Conservation (phyloP, 495 filamentous ascomycete species). For the Penicillium turbatum region DNA sequence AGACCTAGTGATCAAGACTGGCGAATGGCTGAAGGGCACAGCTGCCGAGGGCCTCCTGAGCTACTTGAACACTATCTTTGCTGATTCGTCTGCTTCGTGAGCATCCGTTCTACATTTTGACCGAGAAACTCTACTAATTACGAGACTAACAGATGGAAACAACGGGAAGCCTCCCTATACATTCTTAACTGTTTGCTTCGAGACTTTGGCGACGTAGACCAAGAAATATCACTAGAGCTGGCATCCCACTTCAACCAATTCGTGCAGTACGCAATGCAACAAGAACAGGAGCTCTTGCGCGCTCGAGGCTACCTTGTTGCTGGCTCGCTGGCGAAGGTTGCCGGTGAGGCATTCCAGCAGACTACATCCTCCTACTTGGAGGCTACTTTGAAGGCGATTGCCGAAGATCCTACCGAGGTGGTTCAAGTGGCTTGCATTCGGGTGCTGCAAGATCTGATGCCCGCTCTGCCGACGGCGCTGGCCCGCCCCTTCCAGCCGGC, state of each 20-base stretch:
- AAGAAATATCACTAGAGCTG: conserved; percentile 59
- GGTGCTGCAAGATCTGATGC: conserved; percentile 77
- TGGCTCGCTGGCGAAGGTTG: conserved; percentile 61
- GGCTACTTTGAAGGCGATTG: conserved; percentile 68
- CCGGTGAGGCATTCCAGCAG: conserved; percentile 50
- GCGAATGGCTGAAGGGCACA: conserved; percentile 72
- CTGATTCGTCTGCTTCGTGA: conserved; percentile 50
- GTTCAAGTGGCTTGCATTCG: conserved; percentile 91
- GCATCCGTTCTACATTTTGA: conserved; percentile 16
- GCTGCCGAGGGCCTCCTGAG: conserved; percentile 70
- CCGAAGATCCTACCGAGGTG: conserved; percentile 71
- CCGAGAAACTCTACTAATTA: conserved; percentile 24
- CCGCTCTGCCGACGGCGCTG: conserved; percentile 48
- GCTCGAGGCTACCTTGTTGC: conserved; percentile 83
- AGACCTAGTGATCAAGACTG: conserved; percentile 86
- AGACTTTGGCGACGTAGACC: conserved; percentile 73
- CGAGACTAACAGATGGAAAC: conserved; percentile 48
- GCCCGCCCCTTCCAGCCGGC: conserved; percentile 61
- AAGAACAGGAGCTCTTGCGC: conserved; percentile 63
- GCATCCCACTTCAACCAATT: conserved; percentile 69
- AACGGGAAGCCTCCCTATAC: conserved; percentile 75
- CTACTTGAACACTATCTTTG: conserved; percentile 65
- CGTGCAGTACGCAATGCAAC: conserved; percentile 71
- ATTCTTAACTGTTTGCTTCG: conserved; percentile 74
- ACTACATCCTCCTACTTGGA: conserved; percentile 63